phyloP scores from a whole-genome alignment of 1,139 yeast genomes.

The Spencermartinsiella ligniputridi region DNA sequence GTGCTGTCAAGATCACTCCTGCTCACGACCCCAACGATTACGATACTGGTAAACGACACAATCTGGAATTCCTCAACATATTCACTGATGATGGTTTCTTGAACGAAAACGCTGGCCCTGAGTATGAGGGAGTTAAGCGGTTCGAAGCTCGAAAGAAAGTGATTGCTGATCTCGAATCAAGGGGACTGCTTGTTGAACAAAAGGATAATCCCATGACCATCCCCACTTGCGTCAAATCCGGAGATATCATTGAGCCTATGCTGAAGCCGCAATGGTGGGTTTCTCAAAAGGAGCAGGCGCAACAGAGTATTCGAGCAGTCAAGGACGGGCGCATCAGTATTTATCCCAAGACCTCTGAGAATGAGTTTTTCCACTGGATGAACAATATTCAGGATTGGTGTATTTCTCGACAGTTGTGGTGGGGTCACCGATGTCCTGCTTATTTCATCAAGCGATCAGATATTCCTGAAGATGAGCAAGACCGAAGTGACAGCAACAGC shows the following conservation, averaged over 20 bases:
- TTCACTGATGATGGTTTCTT: conserved; percentile 87
- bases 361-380: conserved; percentile 94
- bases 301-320: conserved; percentile 82
- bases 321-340: conserved; percentile 76
- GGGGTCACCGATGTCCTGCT: conserved; percentile 98
- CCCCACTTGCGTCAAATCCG: conserved; percentile 92
- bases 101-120: conserved; percentile 86
- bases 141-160: conserved; percentile 89
- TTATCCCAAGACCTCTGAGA: conserved; percentile 83
- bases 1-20: conserved; percentile 98
- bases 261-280: conserved; percentile 99
- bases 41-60: conserved; percentile 90
- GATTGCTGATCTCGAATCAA: conserved; percentile 71
- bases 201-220: conserved; percentile 93
- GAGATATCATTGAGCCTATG: conserved; percentile 93
- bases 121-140: conserved; percentile 86
- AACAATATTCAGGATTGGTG: conserved; percentile 99
- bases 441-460: conserved; percentile 84
- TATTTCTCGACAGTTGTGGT: conserved; percentile 98
- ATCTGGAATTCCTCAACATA: conserved; percentile 82
- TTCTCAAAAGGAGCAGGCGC: conserved; percentile 83
- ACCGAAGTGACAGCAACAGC: conserved; percentile 66
- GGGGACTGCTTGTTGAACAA: conserved; percentile 75
- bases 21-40: conserved; percentile 98
- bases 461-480: conserved; percentile 41